phyloP scores from a whole-genome alignment of 495 filamentous ascomycete species.

The Penicillium robsamsonii region DNA sequence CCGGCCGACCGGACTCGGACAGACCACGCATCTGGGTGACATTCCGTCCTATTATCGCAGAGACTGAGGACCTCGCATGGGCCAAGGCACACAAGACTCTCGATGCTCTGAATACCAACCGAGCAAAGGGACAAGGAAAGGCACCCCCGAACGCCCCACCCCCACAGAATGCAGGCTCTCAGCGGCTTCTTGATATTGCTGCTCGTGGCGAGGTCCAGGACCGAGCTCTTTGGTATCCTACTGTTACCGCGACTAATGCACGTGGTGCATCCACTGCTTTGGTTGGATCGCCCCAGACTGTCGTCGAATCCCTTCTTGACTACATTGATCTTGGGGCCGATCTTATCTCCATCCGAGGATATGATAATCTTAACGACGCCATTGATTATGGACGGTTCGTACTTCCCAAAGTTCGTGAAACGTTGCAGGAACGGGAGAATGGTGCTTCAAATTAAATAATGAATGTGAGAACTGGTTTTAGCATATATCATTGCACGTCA shows the following conservation, averaged over 20 bases:
- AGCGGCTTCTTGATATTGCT: slow-evolving; percentile 52
- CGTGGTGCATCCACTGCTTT: slow-evolving; percentile 55
- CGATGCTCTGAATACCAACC: slow-evolving; percentile 36
- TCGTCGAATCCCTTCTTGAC: slow-evolving; percentile 50
- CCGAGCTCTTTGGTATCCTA: slow-evolving; percentile 55
- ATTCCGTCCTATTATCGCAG: slow-evolving; percentile 53
- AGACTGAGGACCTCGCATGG: slow-evolving; percentile 56
- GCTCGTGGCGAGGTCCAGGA: slow-evolving; percentile 53
- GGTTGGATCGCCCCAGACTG: slow-evolving; percentile 49
- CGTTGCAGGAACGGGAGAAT: slow-evolving; percentile 28
- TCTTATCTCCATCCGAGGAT: slow-evolving; percentile 53
- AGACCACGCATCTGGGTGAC: slow-evolving; percentile 55
- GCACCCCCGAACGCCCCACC: slow-evolving; percentile 29
- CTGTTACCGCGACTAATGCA: slow-evolving; percentile 54
- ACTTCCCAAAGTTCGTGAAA: slow-evolving; percentile 44
- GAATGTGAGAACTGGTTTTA: background rate
- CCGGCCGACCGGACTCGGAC: slow-evolving; percentile 36
- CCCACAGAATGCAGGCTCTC: slow-evolving; percentile 54
- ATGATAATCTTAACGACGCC: slow-evolving; percentile 54
- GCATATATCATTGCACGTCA: background rate
- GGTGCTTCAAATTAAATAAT: slow-evolving; percentile 14
- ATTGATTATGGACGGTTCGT: slow-evolving; percentile 54
- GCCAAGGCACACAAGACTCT: slow-evolving; percentile 50
- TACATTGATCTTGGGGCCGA: slow-evolving; percentile 53
- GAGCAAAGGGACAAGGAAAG: slow-evolving; percentile 31